Percentiles rank a stretch among this genome's conserved stretches.
Conservation (phyloP, 2,329 filamentous ascomycete species). For the Hyphodiscus sp. region DNA sequence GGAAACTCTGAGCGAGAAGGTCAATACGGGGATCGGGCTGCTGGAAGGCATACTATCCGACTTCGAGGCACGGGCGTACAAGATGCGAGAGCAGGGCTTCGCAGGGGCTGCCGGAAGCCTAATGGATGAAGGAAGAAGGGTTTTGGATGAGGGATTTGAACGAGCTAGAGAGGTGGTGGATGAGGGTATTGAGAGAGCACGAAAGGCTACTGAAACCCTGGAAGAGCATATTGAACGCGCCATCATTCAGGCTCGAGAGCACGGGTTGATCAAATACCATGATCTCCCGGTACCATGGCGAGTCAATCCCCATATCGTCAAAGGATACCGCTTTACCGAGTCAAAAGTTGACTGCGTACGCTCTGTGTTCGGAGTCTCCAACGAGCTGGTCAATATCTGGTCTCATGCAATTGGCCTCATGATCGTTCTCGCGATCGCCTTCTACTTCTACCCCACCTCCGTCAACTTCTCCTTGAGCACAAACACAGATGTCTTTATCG, state of each 20-base stretch:
- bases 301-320: constrained; percentile 87
- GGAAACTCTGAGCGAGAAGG: constrained; percentile 87
- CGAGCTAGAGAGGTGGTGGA: constrained; percentile 71
- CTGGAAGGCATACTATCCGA: constrained; percentile 82
- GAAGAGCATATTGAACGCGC: constrained; percentile 81
- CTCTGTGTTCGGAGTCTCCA: constrained; percentile 78
- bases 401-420: constrained; percentile 87
- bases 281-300: constrained; percentile 89
- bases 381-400: constrained; percentile 98
- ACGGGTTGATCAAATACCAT: constrained; percentile 80
- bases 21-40: constrained; percentile 76
- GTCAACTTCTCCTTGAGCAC: constrained; percentile 81
- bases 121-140: constrained; percentile 71
- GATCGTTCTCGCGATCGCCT: constrained; percentile 78
- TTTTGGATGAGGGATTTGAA: constrained; percentile 72
- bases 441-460: constrained; percentile 91
- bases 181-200: constrained; percentile 75
- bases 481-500: constrained; percentile 83
- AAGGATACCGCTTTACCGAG: constrained; percentile 89
- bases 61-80: constrained; percentile 75
- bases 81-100: constrained; percentile 70
- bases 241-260: constrained; percentile 65
- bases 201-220: constrained; percentile 71
- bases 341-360: constrained; percentile 83
- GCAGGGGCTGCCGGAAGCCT: constrained; percentile 65